phyloP scores from a whole-genome alignment of 306 rosid genomes.

The Citrullus mucosospermus region DNA sequence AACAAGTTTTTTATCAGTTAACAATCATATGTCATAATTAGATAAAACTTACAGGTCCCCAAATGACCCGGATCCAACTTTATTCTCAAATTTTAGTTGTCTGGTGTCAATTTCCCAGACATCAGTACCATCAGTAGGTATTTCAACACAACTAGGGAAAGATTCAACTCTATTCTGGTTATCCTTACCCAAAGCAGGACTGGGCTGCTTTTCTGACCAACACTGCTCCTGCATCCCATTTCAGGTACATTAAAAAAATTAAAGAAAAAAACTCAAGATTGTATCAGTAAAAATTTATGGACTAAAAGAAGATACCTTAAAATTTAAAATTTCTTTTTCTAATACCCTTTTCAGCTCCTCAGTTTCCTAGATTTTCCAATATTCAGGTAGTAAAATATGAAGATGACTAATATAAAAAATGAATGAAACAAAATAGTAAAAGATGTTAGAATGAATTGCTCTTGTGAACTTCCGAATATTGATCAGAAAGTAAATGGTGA shows the following conservation, averaged over 20 bases:
- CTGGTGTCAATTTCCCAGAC: slow-evolving; percentile 92
- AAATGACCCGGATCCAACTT: slow-evolving; percentile 93
- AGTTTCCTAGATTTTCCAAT: slow-evolving; percentile 54
- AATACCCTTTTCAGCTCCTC: slow-evolving; percentile 71
- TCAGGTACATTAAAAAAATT: slow-evolving; percentile 10
- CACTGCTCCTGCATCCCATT: slow-evolving; percentile 38
- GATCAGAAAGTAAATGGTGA: neutral
- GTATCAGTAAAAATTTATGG: neutral
- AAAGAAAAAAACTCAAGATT: neutral
- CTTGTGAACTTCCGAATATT: neutral
- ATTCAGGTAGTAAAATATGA: slow-evolving; percentile 8
- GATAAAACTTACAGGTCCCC: slow-evolving; percentile 82
- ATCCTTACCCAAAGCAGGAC: slow-evolving; percentile 31
- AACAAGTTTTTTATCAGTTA: slow-evolving; percentile 10
- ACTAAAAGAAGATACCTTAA: slow-evolving; percentile 35
- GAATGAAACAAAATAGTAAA: neutral
- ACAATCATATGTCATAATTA: slow-evolving; percentile 13
- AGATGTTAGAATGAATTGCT: slow-evolving; percentile 1
- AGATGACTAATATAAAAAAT: neutral
- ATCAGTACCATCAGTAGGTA: slow-evolving; percentile 90
- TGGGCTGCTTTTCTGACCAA: slow-evolving; percentile 42
- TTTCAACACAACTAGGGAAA: slow-evolving; percentile 45
- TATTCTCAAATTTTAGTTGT: slow-evolving; percentile 66
- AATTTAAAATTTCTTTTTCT: slow-evolving; percentile 58
- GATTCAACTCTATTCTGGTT: slow-evolving; percentile 35